These are phyloP conservation scores for Fusarium sulawesiense DNA, from an alignment of 2,329 filamentous ascomycete species.

Conservation along the genomic window DNA sequence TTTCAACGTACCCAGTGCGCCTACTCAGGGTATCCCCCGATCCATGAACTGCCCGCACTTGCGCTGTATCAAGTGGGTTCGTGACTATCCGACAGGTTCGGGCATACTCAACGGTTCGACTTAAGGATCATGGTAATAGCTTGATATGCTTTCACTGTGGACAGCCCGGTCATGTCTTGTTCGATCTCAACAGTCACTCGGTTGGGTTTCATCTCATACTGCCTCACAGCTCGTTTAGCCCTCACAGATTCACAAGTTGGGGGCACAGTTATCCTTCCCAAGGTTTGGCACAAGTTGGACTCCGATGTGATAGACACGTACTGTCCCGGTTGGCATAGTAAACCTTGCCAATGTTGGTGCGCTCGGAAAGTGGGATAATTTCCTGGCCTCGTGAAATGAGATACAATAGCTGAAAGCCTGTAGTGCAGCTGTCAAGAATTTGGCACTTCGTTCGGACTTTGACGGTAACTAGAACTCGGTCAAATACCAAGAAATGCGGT, in stretches of 20 bases:
- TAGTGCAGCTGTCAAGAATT: background rate
- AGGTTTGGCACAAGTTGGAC: background rate
- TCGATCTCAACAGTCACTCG: background rate
- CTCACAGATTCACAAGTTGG: background rate
- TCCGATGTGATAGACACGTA: slow-evolving; percentile 29
- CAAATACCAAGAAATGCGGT: background rate
- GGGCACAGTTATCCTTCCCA: no score
- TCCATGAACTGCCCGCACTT: background rate
- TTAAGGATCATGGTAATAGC: background rate
- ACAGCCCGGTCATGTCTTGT: background rate
- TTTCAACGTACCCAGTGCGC: slow-evolving; percentile 1
- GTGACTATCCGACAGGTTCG: slow-evolving; percentile 7
- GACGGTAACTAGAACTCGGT: background rate
- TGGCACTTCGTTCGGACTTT: background rate
- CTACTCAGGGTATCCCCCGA: background rate
- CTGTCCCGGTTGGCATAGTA: slow-evolving; percentile 24
- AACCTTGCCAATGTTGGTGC: background rate
- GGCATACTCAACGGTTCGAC: background rate
- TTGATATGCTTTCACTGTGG: background rate
- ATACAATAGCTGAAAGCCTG: slow-evolving; percentile 26
- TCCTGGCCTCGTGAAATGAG: slow-evolving; percentile 23
- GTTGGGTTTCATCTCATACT: background rate
- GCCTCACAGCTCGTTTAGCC: background rate
- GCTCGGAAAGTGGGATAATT: background rate
- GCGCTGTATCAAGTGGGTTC: slow-evolving; percentile 12